Base-by-base conservation (phyloP, 306 rosid species). In the Leucaena leucocephala region DNA sequence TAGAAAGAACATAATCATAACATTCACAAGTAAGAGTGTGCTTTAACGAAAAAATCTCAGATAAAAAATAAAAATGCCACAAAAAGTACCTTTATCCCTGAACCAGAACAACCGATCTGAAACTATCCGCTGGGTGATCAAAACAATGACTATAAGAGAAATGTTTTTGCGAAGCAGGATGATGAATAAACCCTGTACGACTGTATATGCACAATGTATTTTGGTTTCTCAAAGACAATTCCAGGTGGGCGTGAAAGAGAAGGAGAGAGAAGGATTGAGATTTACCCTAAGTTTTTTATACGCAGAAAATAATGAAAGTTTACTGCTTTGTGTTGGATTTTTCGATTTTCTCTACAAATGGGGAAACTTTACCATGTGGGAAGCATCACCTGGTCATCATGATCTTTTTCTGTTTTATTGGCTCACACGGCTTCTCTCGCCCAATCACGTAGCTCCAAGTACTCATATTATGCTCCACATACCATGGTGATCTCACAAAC, bases 351-450 rank as follows among this genome's bases (percentile, higher is more conserved):
- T 44, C 43, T 49, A 14, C 55, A 68, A 43, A 44, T 21, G 19
- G 40, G 46, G 49, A 12, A 45, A 16, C 15, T 2, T 16, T 82
- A 74, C 7, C 78, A 76, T 82, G 85, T 77, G 75, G 57, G 66
- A 68, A 39, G 70, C 86, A 85, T 76, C 86, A 82, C 71, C 74
- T 6, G 36, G 42, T 75, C 55, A 82, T 66, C 44, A 82, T 82
- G 80, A 77, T 43, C 55, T 66, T 48, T 43, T 83, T 71, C 71
- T 42, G 52, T 81, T 68, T 73, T 65, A n/a, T 82, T 79, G 75
- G 81, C 80, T 83, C 48, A 68, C 68, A 73, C 4, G 13, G 39
- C 38, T 54, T 22, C 34, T 35, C 5, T 3, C 15, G 33, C 12
- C 77, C 77, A 58, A 74, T 57, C 55, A 19, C 40, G 8, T 15